Evolutionary conservation across 1,284 basidiomycete genomes (phyloP).

Genomic region (Sanghuangporus weigelae): DNA sequence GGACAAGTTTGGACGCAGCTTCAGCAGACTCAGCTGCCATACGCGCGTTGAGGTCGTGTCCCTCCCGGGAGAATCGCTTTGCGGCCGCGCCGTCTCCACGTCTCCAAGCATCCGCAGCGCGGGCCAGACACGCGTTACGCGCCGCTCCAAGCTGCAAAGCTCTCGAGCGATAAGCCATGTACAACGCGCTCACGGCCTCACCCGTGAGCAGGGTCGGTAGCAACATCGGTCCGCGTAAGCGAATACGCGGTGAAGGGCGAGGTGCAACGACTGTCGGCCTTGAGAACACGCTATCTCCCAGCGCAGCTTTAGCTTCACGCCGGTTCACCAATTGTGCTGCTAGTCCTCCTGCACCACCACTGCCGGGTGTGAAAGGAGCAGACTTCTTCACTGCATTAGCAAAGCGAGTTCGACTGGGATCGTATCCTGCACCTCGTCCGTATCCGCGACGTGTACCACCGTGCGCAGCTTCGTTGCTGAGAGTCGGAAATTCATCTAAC

Average conservation of each 20-base stretch:
- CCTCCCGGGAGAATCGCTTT: slow-evolving; percentile 89
- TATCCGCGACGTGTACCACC: slow-evolving; percentile 36
- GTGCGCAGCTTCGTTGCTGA: slow-evolving; percentile 46
- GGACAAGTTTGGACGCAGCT: slow-evolving; percentile 75
- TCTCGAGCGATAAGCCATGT: slow-evolving; percentile 82
- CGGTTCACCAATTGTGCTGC: slow-evolving; percentile 16
- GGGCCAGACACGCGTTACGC: slow-evolving; percentile 90
- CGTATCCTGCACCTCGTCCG: slow-evolving; percentile 42
- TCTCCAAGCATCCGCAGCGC: slow-evolving; percentile 93
- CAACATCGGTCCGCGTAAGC: slow-evolving; percentile 75
- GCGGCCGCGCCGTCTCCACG: slow-evolving; percentile 92
- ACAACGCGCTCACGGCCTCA: slow-evolving; percentile 70
- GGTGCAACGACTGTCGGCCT: slow-evolving; percentile 72
- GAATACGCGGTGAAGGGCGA: slow-evolving; percentile 78
- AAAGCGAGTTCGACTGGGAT: slow-evolving; percentile 82
- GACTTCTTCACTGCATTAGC: slow-evolving; percentile 73
- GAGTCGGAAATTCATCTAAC: slow-evolving; percentile 85
- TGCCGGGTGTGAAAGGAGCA: slow-evolving; percentile 29
- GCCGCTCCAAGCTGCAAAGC: slow-evolving; percentile 90
- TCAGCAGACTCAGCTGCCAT: slow-evolving; percentile 82
- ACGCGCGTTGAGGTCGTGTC: slow-evolving; percentile 86
- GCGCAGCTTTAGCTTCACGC: slow-evolving; percentile 50
- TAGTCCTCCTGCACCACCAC: slow-evolving; percentile 5
- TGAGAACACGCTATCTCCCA: slow-evolving; percentile 57
- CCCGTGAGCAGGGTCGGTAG: slow-evolving; percentile 88